These are phyloP conservation scores for Linnemannia elongata DNA, from an alignment of 192 early-diverging fungal species.

Conservation along the genomic window DNA sequence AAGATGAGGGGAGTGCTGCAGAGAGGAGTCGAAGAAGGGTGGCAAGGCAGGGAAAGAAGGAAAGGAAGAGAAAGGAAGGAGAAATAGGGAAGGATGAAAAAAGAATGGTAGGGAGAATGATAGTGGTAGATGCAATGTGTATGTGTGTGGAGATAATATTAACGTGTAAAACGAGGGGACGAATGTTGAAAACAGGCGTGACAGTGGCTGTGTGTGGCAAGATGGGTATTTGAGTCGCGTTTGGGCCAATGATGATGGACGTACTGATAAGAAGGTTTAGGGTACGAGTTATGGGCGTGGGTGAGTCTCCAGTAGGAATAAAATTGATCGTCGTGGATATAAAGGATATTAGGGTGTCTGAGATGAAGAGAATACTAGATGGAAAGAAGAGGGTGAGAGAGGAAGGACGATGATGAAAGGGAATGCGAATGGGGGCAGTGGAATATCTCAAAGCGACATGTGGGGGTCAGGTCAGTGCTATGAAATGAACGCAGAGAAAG, in stretches of 20 bases:
- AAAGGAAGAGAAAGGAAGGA: background rate
- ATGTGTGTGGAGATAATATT: background rate
- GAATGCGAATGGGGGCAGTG: background rate
- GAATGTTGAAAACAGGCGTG: background rate
- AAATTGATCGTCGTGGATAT: background rate
- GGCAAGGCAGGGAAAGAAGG: background rate
- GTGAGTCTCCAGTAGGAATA: background rate
- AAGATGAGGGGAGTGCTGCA: background rate
- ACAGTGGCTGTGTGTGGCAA: conserved; percentile 2
- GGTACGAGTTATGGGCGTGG: background rate
- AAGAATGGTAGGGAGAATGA: background rate
- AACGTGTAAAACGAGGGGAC: background rate
- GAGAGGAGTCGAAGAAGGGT: background rate
- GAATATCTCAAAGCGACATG: background rate
- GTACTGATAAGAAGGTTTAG: background rate
- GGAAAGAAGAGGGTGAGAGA: background rate
- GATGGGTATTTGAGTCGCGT: background rate
- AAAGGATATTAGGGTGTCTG: background rate
- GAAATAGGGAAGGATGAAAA: background rate
- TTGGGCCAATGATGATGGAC: background rate
- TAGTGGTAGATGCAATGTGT: background rate
- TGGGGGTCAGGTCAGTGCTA: background rate
- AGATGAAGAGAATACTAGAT: background rate
- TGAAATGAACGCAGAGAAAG: background rate
- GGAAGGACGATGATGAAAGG: background rate